Evolutionary conservation across 2,329 filamentous ascomycete genomes (phyloP), one percentile per base, ranked within the genome.

Genomic region (Plenodomus lindquistii): DNA sequence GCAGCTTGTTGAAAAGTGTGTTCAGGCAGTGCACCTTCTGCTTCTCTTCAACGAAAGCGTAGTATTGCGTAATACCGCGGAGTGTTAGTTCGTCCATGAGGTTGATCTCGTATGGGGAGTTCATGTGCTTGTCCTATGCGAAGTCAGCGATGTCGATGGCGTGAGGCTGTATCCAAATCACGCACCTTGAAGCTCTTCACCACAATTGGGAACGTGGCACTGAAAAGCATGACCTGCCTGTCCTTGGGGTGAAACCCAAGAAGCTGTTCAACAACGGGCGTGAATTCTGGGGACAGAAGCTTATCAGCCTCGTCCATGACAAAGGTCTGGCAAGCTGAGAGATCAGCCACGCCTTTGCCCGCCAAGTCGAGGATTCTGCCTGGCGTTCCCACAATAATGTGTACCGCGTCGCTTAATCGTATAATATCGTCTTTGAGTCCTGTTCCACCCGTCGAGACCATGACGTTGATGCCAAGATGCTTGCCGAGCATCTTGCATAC

Each of bases 261-360:
- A 18, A 99, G 82, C 73, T 99, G 91, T 75, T 99, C 95, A 60
- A 99, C 96, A 56, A 96, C 92, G 20, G 93, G 91, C 6, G 94
- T 99, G 71, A 99, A 99, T 72, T 99, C 94, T 50, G 90, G 85
- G 6, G 94, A 99, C 42, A 99, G 83, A 52, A 99, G 85, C 79
- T 99, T 99, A 76, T 99, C 94, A 46, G 94, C 94, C 75, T 99
- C 94, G 69, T 99, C 94, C 94, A 99, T 99, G 77, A 99, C 91
- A 72, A 99, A 99, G 69, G 95, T 97, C 65, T 91, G 88, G 72
- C 94, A 97, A 76, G 95, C 88, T 65, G 92, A 95, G 41, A 99
- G 83, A 75, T 99, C 94, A 55, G 94, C 94, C 51, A 99, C 92
- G 58, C 89, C 91, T 79, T 99, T 97, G 73, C 92, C 91, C 50